Conservation (phyloP, 352 stramenopile genomes). For the Globisporangium abappressorium region DNA sequence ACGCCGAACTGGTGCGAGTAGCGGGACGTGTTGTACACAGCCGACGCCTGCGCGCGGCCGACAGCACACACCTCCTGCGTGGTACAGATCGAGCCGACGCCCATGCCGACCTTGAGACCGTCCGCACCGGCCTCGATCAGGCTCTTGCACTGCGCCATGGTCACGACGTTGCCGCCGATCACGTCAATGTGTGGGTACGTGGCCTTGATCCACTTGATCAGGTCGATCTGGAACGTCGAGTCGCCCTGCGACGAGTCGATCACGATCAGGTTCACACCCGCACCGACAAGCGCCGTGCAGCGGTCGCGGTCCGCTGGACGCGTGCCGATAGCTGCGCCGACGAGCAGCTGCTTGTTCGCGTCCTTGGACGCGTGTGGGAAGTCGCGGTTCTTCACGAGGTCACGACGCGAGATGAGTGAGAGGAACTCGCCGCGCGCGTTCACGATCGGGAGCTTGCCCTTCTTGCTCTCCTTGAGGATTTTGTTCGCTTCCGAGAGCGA, state of each 20-base stretch:
- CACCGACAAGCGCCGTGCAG: conserved; percentile 88
- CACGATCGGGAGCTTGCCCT: conserved; percentile 99
- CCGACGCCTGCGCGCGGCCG: conserved; percentile 96
- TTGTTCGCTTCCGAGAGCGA: conserved; percentile 96
- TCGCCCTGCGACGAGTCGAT: conserved; percentile 99
- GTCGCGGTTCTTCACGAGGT: conserved; percentile 98
- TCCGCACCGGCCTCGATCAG: conserved; percentile 99
- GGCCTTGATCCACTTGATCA: conserved; percentile 95
- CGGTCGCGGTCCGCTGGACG: conserved; percentile 95
- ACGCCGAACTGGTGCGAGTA: conserved; percentile 96
- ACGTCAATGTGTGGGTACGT: conserved; percentile 96
- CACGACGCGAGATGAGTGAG: conserved; percentile 97
- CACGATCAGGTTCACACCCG: conserved; percentile 98
- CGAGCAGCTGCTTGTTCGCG: conserved; percentile 97
- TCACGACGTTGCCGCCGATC: conserved; percentile 99
- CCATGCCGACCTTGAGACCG: conserved; percentile 99
- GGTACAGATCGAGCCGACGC: conserved; percentile 99
- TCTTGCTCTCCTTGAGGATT: conserved; percentile 98
- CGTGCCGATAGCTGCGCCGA: conserved; percentile 98
- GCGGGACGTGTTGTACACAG: conserved; percentile 98
- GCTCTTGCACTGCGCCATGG: conserved; percentile 95
- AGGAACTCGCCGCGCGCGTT: conserved; percentile 98
- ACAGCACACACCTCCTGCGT: conserved; percentile 99
- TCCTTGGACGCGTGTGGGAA: conserved; percentile 97
- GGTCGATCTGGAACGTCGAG: conserved; percentile 91